Evolutionary conservation across 192 early-diverging fungal genomes (phyloP).

Genomic region (Ambispora gerdemannii): DNA sequence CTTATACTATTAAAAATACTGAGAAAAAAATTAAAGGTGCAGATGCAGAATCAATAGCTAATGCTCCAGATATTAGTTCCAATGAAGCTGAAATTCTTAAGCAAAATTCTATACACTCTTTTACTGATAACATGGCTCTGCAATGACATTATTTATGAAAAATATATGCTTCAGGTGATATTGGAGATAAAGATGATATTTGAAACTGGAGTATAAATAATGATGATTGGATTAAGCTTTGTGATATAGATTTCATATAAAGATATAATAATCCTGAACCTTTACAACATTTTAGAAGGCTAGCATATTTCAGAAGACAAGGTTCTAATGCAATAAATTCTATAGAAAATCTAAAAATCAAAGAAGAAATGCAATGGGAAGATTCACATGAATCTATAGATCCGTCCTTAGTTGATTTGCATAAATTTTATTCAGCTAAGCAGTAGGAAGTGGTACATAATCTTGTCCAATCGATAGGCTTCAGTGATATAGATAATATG

Average conservation of each 20-base stretch:
- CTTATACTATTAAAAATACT: no score
- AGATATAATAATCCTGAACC: constrained; percentile 4
- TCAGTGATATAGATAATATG: no score
- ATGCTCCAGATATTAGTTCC: neutral
- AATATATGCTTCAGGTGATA: neutral
- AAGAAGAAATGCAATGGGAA: neutral
- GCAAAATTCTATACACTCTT: neutral
- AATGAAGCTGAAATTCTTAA: constrained; percentile 6
- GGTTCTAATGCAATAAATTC: neutral
- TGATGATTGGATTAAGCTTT: constrained; percentile 1
- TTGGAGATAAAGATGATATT: constrained; percentile 1
- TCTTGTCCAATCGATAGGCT: neutral
- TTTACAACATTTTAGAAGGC: neutral
- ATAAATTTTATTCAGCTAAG: constrained; percentile 6
- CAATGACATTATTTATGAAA: neutral
- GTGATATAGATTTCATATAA: neutral
- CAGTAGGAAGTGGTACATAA: neutral
- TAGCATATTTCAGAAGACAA: constrained; percentile 9
- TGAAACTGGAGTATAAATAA: neutral
- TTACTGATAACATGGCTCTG: neutral
- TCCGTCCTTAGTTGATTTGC: no score
- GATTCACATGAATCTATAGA: constrained; percentile 1
- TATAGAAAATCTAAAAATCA: neutral
- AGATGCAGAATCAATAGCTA: neutral
- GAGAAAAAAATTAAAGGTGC: no score